phyloP scores from a whole-genome alignment of 148 eudicot species.

The Pouteria glomerata region DNA sequence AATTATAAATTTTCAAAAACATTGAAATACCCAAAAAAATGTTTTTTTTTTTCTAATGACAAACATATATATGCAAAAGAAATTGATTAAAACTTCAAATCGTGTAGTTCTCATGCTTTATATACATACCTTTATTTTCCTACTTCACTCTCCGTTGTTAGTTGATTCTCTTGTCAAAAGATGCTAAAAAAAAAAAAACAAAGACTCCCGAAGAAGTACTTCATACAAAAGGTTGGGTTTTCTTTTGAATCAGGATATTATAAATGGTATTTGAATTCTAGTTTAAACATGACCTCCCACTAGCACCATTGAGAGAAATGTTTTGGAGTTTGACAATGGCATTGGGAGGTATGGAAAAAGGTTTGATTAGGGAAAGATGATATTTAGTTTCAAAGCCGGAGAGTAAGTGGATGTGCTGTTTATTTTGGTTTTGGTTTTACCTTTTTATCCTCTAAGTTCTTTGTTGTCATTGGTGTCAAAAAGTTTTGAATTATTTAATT shows the following conservation, averaged over 20 bases:
- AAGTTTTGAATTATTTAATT: neutral
- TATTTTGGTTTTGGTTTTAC: neutral
- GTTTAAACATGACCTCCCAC: neutral
- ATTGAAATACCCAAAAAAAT: neutral
- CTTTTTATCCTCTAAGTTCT: neutral
- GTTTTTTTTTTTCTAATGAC: too few relatives aligned
- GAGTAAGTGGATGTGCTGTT: neutral
- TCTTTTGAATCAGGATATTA: neutral
- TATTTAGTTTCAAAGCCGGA: neutral
- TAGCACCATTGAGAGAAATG: neutral
- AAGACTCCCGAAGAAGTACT: neutral
- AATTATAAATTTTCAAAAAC: neutral
- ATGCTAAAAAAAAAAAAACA: neutral
- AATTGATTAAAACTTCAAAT: neutral
- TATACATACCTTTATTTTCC: slow-evolving; percentile 4
- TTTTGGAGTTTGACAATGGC: neutral
- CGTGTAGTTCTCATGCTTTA: neutral
- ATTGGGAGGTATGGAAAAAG: neutral
- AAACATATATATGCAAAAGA: neutral
- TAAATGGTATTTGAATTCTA: neutral
- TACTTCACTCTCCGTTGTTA: neutral
- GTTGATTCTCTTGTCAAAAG: neutral
- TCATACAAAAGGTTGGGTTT: neutral
- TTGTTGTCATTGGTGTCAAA: neutral
- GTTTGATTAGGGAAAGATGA: neutral